Evolutionary conservation across 257 asterid species (phyloP), one percentile per base, ranked within the genome.

Genomic region (Cynanchum wilfordii): DNA sequence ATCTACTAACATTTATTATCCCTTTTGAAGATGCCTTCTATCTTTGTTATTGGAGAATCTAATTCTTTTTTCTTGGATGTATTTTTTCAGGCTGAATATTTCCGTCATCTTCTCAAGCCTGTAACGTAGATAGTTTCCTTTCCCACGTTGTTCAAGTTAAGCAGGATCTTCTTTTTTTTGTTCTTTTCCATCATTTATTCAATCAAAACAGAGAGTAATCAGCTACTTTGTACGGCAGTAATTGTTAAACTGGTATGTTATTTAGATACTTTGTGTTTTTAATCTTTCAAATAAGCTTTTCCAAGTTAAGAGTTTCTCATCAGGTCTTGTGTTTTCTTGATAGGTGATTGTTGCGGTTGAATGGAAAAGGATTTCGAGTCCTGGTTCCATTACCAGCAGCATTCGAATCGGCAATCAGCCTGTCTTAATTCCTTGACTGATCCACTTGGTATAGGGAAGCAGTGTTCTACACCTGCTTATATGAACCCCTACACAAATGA

Each of bases 21-120:
- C 62, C 69, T 63, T 74, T 33, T 36, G n/a, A 40, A 63, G 63
- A 54, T 59, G 71, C 80, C 57, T 78, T 42, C 10, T 40, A 45
- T 44, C 30, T 75, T 30, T 33, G 22, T 44, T 55, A 22, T 49
- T 30, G 55, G 67, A 13, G 42, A 68, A 55, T 45, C 82, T 85
- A 63, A 85, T 42, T 9, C 22, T 17, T 47, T 33, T 42, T 75
- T 69, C 72, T 76, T 74, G 55, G 54, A 13, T 71, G 66, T 75
- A 44, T 83, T 73, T 42, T 83, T 87, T 68, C 99, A 94, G 99
- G 99, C 99, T 24, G 99, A 94, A 75, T 94, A 94, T 80, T 94
- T 94, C 79, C 93, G 99, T 10, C 92, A 85, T 71, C 83, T 94
- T 76, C 96, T 94, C 70, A 94, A 94, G 76, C 99, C 99, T 69